Conservation (phyloP, 164 flowering plant genomes). For the Stephania japonica region DNA sequence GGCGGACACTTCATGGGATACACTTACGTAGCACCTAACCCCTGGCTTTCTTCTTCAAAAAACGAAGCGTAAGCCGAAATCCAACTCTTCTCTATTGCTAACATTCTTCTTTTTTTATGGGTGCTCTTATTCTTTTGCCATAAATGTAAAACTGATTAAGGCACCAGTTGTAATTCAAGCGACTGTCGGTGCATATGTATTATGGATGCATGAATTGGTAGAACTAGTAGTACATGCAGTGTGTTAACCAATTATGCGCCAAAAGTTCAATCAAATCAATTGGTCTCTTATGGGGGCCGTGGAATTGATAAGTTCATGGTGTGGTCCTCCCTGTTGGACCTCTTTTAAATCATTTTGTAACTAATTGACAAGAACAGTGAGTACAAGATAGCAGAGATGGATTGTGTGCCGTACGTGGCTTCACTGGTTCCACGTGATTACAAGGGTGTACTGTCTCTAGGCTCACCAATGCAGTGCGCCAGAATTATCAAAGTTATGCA, state of each 20-base stretch:
- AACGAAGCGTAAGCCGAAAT: not conserved
- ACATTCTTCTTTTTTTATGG: not conserved
- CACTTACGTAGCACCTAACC: conserved; percentile 68
- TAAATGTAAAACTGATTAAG: not conserved
- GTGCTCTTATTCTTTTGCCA: not conserved
- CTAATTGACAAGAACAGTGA: not conserved
- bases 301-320: not conserved
- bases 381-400: not conserved
- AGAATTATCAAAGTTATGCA: no score
- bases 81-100: not conserved
- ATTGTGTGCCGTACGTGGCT: not conserved
- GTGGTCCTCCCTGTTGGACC: not conserved
- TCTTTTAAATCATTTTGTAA: not conserved
- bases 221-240: not conserved
- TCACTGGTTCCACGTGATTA: not conserved
- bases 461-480: not conserved
- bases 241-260: not conserved
- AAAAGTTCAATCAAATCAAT: not conserved
- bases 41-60: conserved; percentile 50
- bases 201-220: not conserved
- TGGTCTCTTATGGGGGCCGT: not conserved
- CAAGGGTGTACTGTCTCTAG: not conserved
- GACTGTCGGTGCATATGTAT: not conserved
- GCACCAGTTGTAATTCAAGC: not conserved
- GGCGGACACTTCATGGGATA: conserved; percentile 74